These are phyloP conservation scores for Lasiosphaeris hirsuta DNA, from an alignment of 495 filamentous ascomycete species.

Conservation along the genomic window DNA sequence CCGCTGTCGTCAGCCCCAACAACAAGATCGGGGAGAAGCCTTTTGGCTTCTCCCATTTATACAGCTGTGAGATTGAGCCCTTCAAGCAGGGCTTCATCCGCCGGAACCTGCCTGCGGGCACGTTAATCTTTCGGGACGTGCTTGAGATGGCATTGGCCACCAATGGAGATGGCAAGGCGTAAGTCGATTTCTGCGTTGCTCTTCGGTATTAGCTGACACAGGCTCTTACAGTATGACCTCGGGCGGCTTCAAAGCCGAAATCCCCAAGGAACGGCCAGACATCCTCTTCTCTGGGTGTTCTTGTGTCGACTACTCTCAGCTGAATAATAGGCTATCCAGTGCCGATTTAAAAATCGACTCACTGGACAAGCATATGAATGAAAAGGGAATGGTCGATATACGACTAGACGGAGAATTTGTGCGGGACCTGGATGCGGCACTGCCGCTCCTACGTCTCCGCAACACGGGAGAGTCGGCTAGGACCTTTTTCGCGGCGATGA, in stretches of 20 bases:
- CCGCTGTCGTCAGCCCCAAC: slow-evolving; percentile 10
- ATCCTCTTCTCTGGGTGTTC: slow-evolving; percentile 72
- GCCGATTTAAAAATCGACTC: too few relatives aligned
- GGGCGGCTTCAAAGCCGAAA: slow-evolving; percentile 55
- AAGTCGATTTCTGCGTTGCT: slow-evolving; percentile 31
- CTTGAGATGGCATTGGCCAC: slow-evolving; percentile 48
- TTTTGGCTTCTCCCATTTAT: slow-evolving; percentile 59
- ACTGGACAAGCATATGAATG: background rate
- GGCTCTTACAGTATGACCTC: slow-evolving; percentile 58
- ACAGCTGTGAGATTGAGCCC: slow-evolving; percentile 75
- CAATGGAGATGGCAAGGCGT: slow-evolving; percentile 47
- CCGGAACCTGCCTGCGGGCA: slow-evolving; percentile 60
- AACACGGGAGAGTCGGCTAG: slow-evolving; percentile 61
- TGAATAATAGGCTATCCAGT: slow-evolving; percentile 47
- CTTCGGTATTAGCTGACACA: slow-evolving; percentile 17
- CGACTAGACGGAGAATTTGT: too few relatives aligned
- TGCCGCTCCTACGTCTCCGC: too few relatives aligned
- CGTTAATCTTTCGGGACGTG: slow-evolving; percentile 67
- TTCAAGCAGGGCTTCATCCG: slow-evolving; percentile 81
- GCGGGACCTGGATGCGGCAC: too few relatives aligned
- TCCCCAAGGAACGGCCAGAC: slow-evolving; percentile 59
- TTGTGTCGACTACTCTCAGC: slow-evolving; percentile 69
- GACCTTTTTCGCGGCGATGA: slow-evolving; percentile 64
- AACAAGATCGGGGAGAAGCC: slow-evolving; percentile 9
- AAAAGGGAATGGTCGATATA: too few relatives aligned